Base-by-base conservation (phyloP, 306 rosid species). In the Cicer yamashitae region DNA sequence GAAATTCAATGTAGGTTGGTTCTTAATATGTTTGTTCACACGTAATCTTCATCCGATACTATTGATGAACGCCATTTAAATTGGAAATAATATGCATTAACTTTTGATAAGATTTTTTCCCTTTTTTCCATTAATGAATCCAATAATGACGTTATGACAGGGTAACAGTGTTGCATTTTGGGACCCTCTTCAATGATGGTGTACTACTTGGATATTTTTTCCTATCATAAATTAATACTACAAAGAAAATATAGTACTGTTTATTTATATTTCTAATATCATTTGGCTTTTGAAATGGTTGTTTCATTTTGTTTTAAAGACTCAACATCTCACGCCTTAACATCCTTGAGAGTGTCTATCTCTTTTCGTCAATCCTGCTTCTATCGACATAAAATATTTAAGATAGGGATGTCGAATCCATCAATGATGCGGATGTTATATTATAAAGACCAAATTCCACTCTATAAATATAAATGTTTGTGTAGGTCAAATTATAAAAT, bases 151-250 rank as follows among this genome's bases (percentile, higher is more conserved):
- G 47, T 51, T 50, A 56, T 60, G 70, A 79, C 54, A 71, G 43
- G 46, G 58, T 54, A 25, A 10, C 8, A 15, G 20, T 6, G 52
- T 84, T 45, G 12, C 51, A 65, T 68, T 67, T 76, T 66, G 81
- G 82, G 88, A 46, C 87, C 82, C 85, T 53, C 75, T 54, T 80
- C 76, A 67, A 80, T 82, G 58, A 77, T 77, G 69, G 7, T 74
- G 14, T 74, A 65, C 70, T 53, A 40, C 74, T 58, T 1, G 8
- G 6, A 34, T 25, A 11, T 60, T 18, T 13, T 60, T 60, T 60
- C 1, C 66, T 6, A 59, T 59, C 65, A 60, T 17, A 13, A 60
- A 60, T 34, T 34, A 60, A 30, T 38, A 6, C 43, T 37, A 51
- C 17, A 9, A 3, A 45, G 18, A 77, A 44, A 52, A 47, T 18